phyloP scores from a whole-genome alignment of 2,329 filamentous ascomycete genomes.

The Elsinoe australis region DNA sequence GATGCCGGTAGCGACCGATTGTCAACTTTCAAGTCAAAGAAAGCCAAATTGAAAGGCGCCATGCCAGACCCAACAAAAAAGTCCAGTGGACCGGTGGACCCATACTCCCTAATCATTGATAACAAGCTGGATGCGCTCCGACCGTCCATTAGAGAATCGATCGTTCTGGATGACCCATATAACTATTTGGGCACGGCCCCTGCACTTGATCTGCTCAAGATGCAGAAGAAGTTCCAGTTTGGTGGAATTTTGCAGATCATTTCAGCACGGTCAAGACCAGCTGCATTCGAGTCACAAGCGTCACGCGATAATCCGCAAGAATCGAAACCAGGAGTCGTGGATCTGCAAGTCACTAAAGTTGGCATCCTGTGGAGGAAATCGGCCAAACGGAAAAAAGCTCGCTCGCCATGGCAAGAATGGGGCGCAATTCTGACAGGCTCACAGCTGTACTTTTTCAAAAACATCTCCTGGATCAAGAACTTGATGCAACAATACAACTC shows the following conservation, averaged over 20 bases:
- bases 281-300: conserved; percentile 87
- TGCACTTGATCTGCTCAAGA: conserved; percentile 68
- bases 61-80: conserved; percentile 65
- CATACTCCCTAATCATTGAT: conserved; percentile 89
- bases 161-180: conserved; percentile 87
- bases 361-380: conserved; percentile 93
- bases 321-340: conserved; percentile 84
- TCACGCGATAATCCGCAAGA: conserved; percentile 78
- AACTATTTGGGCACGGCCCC: conserved; percentile 71
- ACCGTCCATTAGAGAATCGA: conserved; percentile 82
- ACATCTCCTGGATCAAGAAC: conserved; percentile 84
- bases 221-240: conserved; percentile 84
- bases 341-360: conserved; percentile 96
- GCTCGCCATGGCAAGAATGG: conserved; percentile 99
- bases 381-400: conserved; percentile 83
- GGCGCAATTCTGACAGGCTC: conserved; percentile 93
- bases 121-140: conserved; percentile 74
- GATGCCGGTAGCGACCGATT: conserved; percentile 70
- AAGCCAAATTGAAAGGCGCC: conserved; percentile 59
- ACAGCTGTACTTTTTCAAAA: conserved; percentile 93
- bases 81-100: conserved; percentile 63
- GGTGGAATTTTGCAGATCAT: conserved; percentile 92
- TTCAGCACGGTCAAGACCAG: conserved; percentile 83
- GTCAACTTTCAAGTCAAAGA: conserved; percentile 62
- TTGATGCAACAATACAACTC: conserved; percentile 81